These are phyloP conservation scores for Rhynchosporium agropyri DNA, from an alignment of 2,329 filamentous ascomycete species.

Conservation along the genomic window DNA sequence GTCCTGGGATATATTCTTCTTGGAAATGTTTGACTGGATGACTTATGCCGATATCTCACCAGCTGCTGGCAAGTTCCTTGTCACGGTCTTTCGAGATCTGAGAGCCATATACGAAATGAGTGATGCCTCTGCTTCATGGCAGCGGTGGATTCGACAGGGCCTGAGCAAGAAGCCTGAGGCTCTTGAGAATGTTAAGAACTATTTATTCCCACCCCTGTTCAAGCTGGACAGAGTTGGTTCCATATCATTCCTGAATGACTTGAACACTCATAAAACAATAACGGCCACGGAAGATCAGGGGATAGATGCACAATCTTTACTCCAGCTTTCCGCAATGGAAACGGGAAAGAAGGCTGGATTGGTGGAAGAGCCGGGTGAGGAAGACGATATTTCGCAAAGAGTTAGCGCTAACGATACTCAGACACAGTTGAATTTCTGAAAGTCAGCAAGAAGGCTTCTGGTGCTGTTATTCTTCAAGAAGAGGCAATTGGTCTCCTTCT, in stretches of 20 bases:
- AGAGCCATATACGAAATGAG: constrained; percentile 32
- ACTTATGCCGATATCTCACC: constrained; percentile 59
- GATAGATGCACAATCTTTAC: constrained; percentile 56
- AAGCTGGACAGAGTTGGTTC: constrained; percentile 57
- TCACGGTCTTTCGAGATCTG: constrained; percentile 56
- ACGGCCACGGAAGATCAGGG: constrained; percentile 50
- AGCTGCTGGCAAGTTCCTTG: constrained; percentile 62
- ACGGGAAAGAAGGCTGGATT: constrained; percentile 71
- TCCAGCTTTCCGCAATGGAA: constrained; percentile 70
- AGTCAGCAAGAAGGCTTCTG: constrained; percentile 41
- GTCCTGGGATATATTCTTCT: constrained; percentile 55
- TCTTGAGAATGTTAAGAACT: constrained; percentile 65
- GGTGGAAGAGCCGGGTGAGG: constrained; percentile 66
- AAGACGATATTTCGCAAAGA: constrained; percentile 13
- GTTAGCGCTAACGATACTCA: constrained; percentile 18
- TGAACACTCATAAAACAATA: constrained; percentile 56
- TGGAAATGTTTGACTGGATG: constrained; percentile 58
- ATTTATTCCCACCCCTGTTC: constrained; percentile 65
- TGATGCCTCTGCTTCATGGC: constrained; percentile 50
- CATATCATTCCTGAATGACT: constrained; percentile 57
- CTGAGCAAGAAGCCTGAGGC: constrained; percentile 53
- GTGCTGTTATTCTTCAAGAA: constrained; percentile 45
- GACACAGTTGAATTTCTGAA: constrained; percentile 43
- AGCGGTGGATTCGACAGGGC: constrained; percentile 57
- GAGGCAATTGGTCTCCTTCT: constrained; percentile 55